Evolutionary conservation across 495 filamentous ascomycete species (phyloP).

Genomic region (Aspergillus hancockii): DNA sequence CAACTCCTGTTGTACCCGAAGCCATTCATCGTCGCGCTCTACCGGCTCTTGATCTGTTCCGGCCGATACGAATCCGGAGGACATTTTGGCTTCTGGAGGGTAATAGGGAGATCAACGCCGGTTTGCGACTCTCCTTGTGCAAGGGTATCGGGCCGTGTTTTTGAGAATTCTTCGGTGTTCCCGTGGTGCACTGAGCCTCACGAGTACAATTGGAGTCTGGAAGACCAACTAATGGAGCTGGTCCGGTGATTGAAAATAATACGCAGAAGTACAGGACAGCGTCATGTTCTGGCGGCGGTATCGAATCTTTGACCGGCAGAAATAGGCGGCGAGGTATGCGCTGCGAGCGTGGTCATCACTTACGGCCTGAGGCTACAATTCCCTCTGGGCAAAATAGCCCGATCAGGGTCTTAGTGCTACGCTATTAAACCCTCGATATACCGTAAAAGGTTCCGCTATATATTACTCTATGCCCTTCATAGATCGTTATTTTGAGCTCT

Average conservation of each 20-base stretch:
- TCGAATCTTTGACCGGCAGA: constrained; percentile 18
- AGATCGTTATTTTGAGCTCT: no score
- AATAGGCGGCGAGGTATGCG: constrained; percentile 19
- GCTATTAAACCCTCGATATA: no score
- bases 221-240: background rate
- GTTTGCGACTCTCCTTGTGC: background rate
- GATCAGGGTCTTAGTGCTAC: no score
- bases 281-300: background rate
- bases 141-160: background rate
- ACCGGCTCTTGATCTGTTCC: constrained; percentile 70
- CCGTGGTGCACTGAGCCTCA: no score
- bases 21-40: constrained; percentile 71
- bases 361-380: constrained; percentile 1
- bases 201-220: background rate
- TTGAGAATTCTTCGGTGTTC: background rate
- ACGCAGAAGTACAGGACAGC: background rate
- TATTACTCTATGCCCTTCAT: no score
- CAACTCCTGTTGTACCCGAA: constrained; percentile 71
- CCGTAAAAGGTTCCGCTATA: no score
- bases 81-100: constrained; percentile 48
- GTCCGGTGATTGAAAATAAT: background rate
- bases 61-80: constrained; percentile 87
- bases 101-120: constrained; percentile 1
- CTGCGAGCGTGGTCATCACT: background rate
- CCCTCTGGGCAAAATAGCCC: no score